Evolutionary conservation across 208 protist species (phyloP).

Genomic region (Leptomonas pyrrhocoris): DNA sequence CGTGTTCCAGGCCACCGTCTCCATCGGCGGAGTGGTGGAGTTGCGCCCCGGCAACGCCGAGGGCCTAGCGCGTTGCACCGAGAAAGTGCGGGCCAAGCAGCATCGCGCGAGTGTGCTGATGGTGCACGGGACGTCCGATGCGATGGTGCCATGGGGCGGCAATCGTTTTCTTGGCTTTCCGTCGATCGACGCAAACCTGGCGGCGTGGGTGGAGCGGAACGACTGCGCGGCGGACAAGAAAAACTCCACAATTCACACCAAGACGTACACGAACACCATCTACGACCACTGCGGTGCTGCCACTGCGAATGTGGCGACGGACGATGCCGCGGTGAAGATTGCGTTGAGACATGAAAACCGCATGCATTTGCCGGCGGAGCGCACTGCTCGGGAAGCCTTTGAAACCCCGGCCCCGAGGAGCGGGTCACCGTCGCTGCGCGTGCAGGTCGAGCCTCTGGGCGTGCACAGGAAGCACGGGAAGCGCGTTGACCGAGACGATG

Average conservation of each 20-base stretch:
- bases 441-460: neutral
- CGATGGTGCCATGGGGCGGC: constrained; percentile 66
- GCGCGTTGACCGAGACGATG: neutral
- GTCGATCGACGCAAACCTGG: constrained; percentile 41
- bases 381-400: no score
- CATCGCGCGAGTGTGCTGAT: constrained; percentile 60
- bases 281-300: constrained; percentile 38
- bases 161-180: constrained; percentile 64
- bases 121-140: constrained; percentile 69
- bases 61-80: constrained; percentile 48
- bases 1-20: constrained; percentile 51
- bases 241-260: constrained; percentile 47
- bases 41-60: constrained; percentile 59
- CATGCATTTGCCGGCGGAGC: no score
- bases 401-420: neutral
- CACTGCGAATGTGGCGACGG: neutral
- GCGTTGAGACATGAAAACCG: no score
- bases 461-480: neutral
- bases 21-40: constrained; percentile 67
- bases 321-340: neutral
- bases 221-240: constrained; percentile 25
- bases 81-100: constrained; percentile 21
- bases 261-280: constrained; percentile 49
- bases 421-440: neutral
- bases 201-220: constrained; percentile 46